Conservation (phyloP, 495 filamentous ascomycete genomes). For the Bacidia rubella region DNA sequence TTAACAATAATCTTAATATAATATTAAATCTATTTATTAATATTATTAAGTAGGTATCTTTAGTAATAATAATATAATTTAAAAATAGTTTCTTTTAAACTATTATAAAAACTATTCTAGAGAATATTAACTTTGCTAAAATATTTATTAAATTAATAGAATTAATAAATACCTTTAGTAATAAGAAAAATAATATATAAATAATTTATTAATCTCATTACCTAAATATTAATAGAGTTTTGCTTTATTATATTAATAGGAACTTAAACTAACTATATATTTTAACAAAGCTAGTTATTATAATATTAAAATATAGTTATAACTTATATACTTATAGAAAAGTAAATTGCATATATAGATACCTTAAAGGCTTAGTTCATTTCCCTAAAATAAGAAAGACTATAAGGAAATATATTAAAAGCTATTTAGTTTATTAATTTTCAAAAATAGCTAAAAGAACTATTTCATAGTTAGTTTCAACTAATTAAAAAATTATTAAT, state of each 20-base stretch:
- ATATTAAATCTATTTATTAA: slow-evolving; percentile 6
- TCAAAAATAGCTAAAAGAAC: slow-evolving; percentile 1
- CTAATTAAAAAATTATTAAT: neutral
- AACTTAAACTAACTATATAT: neutral
- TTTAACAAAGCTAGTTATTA: neutral
- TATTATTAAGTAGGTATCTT: neutral
- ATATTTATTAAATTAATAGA: neutral
- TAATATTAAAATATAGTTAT: neutral
- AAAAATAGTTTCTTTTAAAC: neutral
- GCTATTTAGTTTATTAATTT: neutral
- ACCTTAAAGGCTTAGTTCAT: neutral
- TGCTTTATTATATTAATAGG: neutral
- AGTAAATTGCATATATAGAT: neutral
- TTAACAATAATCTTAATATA: neutral
- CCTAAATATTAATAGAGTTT: neutral
- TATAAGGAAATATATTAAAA: neutral
- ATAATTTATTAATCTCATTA: neutral
- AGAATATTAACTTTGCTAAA: neutral
- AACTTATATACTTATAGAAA: neutral
- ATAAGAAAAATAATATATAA: neutral
- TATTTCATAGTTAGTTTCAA: neutral
- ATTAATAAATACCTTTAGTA: neutral
- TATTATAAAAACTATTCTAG: neutral
- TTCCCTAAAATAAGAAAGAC: neutral
- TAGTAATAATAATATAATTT: neutral